Evolutionary conservation across 176 grass and related monocot species (phyloP), one percentile per base, ranked within the genome.

Genomic region (Triticum dicoccoides): DNA sequence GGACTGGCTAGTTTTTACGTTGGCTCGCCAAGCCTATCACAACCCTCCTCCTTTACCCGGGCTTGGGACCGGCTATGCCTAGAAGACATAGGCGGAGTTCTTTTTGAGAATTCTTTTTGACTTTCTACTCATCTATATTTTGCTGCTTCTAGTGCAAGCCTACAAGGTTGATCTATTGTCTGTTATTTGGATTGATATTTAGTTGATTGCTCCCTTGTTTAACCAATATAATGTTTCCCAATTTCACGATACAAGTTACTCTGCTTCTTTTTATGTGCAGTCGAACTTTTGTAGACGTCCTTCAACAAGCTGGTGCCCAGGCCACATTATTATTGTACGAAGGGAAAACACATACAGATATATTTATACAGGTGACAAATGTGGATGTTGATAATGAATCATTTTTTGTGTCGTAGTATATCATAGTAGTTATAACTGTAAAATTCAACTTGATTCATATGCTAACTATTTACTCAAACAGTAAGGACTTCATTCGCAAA

Each of bases 311-410:
- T 83, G 97, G 97, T 61, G 94, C 89, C 85, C 85, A 94, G 88
- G 87, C 88, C 82, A 92, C 66, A 80, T 69, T 99, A 81, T 38
- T 96, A 12, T 89, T 99, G 72, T 99, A 94, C 25, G 85, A 96
- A 87, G 92, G 97, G 56, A 99, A 99, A 89, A 99, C 94, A 74
- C 97, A 99, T 82, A 99, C 97, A 64, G 92, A 99, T 89, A 83
- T 99, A 83, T 99, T 99, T 91, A 1, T 96, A 45, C 94, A 99
- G 97, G 97, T 99, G 88, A 51, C 1, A 77, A 49, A 32, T 42
- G 15, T 76, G 41, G 0, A 74, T 58, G 33, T 74, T 34, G 44
- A 74, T 84, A 51, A 29, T 76, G 33, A 76, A 73, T 33, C 18
- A 8, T 86, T 73, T 32, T 69, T 45, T 61, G 15, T 69, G 21